Evolutionary conservation across 768 basidiomycete genomes (phyloP).

Genomic region (Harrya chromipes): DNA sequence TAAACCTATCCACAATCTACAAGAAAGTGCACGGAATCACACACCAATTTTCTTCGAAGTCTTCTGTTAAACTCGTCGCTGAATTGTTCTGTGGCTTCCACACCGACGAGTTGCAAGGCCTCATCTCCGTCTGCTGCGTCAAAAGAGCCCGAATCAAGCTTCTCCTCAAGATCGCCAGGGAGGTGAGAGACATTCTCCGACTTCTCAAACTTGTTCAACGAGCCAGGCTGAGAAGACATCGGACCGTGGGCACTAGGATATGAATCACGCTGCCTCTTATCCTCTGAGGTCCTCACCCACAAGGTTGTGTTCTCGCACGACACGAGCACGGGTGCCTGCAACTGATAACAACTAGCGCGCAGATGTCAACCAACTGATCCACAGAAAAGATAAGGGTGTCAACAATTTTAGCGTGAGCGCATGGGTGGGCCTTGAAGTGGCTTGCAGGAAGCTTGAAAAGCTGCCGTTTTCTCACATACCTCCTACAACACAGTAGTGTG

Average conservation of each 20-base stretch:
- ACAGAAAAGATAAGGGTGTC: constrained; percentile 16
- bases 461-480: constrained; percentile 15
- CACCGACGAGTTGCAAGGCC: constrained; percentile 57
- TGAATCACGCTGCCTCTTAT: constrained; percentile 7
- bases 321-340: neutral
- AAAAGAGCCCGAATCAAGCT: constrained; percentile 27
- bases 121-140: constrained; percentile 51
- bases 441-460: neutral
- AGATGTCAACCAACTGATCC: neutral
- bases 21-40: constrained; percentile 9
- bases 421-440: constrained; percentile 1
- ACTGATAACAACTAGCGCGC: constrained; percentile 8
- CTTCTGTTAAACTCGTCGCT: constrained; percentile 58
- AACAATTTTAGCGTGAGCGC: constrained; percentile 9
- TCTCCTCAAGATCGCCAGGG: constrained; percentile 32
- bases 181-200: constrained; percentile 15
- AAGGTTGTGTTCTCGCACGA: constrained; percentile 6
- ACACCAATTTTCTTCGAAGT: constrained; percentile 57
- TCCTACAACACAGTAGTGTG: constrained; percentile 3
- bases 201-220: constrained; percentile 7
- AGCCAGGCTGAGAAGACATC: constrained; percentile 19
- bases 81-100: constrained; percentile 48
- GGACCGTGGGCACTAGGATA: constrained; percentile 1
- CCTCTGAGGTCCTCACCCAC: neutral
- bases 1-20: neutral